Evolutionary conservation across 2,329 filamentous ascomycete genomes (phyloP), one percentile per base, ranked within the genome.

Genomic region (Tolypocladium amazonense): DNA sequence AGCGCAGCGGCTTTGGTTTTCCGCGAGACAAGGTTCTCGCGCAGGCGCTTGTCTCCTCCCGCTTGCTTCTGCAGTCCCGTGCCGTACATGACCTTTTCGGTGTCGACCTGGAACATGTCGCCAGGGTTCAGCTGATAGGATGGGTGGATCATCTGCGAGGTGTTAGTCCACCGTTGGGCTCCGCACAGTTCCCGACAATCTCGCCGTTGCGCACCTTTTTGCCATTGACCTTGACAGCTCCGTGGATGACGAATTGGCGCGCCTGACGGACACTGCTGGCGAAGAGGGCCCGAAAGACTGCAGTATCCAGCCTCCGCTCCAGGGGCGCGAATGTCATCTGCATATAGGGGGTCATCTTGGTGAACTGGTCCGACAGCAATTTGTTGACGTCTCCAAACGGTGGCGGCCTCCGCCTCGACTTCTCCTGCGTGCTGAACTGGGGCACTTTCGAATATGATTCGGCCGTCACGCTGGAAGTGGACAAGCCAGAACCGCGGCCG

Each of bases 51-150:
- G 58, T 68, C 60, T 3, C 58, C 63, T 66, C 70, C 60, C 25
- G 64, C 33, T 7, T 80, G 74, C 75, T 92, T 94, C 56, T 84
- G 82, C 33, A 83, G 81, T 61, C 94, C 94, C 1, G 92, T 96
- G 39, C 90, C 93, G 68, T 83, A 92, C 74, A 99, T 81, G 60
- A 99, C 94, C 67, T 88, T 86, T 45, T 96, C 90, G 41, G 89
- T 82, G 25, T 97, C 89, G 67, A 99, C 93, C 72, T 96, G 91
- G 81, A 99, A 99, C 86, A 99, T 90, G 73, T 99, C 94, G 66
- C 94, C 94, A 3, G 94, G 95, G 74, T 99, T 99, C 45, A 99
- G 83, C 65, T 92, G 86, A 74, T 99, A 99, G 59, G 91, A 89
- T 11, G 94, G 92, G 70, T 94, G 90, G 64, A 83, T 81, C 89